These are phyloP conservation scores for Barnettozyma salicaria DNA, from an alignment of 805 yeast species.

Conservation along the genomic window DNA sequence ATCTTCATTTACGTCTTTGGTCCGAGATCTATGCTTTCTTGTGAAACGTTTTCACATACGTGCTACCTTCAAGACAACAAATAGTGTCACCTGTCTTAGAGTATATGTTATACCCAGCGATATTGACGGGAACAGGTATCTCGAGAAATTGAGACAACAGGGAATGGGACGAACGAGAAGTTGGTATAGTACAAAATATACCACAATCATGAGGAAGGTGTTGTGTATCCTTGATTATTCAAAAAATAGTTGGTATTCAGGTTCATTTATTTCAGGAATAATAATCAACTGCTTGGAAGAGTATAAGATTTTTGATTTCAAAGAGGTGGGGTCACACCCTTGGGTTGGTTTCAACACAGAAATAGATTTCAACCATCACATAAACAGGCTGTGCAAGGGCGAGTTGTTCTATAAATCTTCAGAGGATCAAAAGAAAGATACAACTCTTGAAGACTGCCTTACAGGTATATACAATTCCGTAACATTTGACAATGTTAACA, in stretches of 20 bases:
- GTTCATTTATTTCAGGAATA: constrained; percentile 2
- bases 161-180: constrained; percentile 30
- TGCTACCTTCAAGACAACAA: constrained; percentile 37
- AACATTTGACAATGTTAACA: constrained; percentile 8
- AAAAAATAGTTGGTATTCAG: constrained; percentile 30
- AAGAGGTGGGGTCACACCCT: constrained; percentile 12
- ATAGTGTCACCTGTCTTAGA: constrained; percentile 31
- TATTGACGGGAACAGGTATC: constrained; percentile 27
- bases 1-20: constrained; percentile 25
- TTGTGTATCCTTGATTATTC: constrained; percentile 40
- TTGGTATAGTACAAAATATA: constrained; percentile 32
- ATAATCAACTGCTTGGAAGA: constrained; percentile 18
- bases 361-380: constrained; percentile 25
- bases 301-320: constrained; percentile 16
- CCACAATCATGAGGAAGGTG: constrained; percentile 31
- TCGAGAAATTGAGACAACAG: constrained; percentile 33
- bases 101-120: constrained; percentile 46
- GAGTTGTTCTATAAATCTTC: constrained; percentile 20
- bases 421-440: constrained; percentile 1
- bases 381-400: constrained; percentile 31
- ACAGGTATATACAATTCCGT: constrained; percentile 16
- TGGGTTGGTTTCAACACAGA: constrained; percentile 6
- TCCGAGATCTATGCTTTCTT: constrained; percentile 40
- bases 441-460: constrained; percentile 2
- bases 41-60: constrained; percentile 31